Conservation (phyloP, 495 filamentous ascomycete species). For the Penicillium roqueforti region DNA sequence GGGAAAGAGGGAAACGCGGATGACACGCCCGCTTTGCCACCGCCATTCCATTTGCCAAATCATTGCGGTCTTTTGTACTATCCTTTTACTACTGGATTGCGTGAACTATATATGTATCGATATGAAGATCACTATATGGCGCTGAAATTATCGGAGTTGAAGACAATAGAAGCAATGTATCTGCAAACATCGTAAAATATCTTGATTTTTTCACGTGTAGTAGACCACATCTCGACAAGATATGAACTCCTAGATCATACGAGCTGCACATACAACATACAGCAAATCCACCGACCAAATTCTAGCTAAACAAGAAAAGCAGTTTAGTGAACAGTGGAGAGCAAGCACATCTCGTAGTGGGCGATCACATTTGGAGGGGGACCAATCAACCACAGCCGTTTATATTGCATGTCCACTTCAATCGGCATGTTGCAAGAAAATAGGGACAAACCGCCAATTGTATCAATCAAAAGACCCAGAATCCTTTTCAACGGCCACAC, state of each 20-base stretch:
- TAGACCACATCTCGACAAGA: background rate
- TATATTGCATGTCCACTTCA: background rate
- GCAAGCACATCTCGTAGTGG: background rate
- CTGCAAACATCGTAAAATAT: background rate
- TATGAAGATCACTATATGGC: background rate
- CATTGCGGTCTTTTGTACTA: background rate
- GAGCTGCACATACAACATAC: background rate
- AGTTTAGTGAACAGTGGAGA: background rate
- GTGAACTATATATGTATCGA: background rate
- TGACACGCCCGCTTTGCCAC: background rate
- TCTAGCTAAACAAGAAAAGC: background rate
- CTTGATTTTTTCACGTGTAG: too few species aligned
- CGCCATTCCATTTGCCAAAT: background rate
- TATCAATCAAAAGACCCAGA: background rate
- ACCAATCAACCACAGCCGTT: constrained; percentile 1
- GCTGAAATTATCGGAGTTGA: background rate
- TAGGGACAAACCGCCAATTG: background rate
- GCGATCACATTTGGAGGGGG: background rate
- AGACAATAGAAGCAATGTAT: too few species aligned
- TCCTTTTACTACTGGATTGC: background rate
- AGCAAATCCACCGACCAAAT: background rate
- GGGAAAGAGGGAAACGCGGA: background rate
- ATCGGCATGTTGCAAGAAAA: background rate
- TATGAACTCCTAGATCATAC: background rate
- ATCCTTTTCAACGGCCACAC: background rate